These are phyloP conservation scores for Aspergillus spinulosporus DNA, from an alignment of 2,329 filamentous ascomycete species.

Conservation along the genomic window DNA sequence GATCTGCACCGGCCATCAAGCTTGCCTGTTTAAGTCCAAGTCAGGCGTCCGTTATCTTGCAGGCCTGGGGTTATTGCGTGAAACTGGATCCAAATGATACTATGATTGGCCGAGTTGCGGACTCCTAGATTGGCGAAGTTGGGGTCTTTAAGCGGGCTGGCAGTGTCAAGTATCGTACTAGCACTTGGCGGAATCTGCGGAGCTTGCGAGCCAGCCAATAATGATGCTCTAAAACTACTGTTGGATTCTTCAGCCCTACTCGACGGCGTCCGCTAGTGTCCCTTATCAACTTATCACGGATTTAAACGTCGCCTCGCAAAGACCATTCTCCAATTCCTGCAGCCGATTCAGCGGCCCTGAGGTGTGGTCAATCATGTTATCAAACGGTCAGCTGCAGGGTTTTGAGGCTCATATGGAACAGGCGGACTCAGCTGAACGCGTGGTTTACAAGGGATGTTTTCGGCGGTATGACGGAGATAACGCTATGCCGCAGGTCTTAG, in stretches of 20 bases:
- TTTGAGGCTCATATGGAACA: slow-evolving; percentile 17
- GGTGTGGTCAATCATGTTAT: background rate
- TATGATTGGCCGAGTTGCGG: slow-evolving; percentile 3
- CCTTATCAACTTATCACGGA: background rate
- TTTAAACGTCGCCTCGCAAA: background rate
- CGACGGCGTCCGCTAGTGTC: slow-evolving; percentile 7
- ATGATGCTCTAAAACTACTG: background rate
- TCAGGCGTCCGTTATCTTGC: background rate
- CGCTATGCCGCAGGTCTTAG: background rate
- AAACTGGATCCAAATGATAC: background rate
- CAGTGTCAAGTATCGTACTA: background rate
- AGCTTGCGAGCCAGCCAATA: slow-evolving; percentile 6
- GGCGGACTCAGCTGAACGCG: slow-evolving; percentile 10
- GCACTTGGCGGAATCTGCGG: background rate
- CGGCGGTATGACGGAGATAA: slow-evolving; percentile 3
- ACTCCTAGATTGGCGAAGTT: background rate
- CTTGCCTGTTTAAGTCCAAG: background rate
- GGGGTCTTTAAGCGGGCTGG: background rate
- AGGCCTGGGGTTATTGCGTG: background rate
- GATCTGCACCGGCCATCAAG: background rate
- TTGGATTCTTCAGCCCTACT: slow-evolving; percentile 15
- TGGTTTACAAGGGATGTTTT: background rate
- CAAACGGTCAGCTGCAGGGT: slow-evolving; percentile 7
- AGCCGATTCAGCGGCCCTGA: background rate
- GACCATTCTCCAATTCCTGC: background rate